Evolutionary conservation across 106 monocot genomes (phyloP).

Genomic region (Cymbidium sinense): DNA sequence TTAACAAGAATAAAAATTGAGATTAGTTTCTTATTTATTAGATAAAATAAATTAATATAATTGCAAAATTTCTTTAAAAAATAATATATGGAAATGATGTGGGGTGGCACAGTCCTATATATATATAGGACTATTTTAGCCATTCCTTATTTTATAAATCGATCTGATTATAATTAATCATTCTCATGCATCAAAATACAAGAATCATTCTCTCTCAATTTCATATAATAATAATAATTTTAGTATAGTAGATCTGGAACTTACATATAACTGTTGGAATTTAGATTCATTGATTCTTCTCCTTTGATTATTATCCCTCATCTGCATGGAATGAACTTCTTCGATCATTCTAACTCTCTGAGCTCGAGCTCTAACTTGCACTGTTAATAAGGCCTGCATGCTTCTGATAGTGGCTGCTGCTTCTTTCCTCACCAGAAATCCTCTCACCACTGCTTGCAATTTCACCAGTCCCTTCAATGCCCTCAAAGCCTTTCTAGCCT

Average conservation of each 20-base stretch:
- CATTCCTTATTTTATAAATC: no score
- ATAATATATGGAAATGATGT: no score
- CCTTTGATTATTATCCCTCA: slow-evolving; percentile 14
- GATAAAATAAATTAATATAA: no score
- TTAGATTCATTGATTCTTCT: slow-evolving; percentile 19
- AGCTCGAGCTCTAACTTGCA: slow-evolving; percentile 34
- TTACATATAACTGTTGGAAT: slow-evolving; percentile 25
- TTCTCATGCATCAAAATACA: no score
- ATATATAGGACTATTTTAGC: no score
- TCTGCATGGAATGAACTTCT: slow-evolving; percentile 4
- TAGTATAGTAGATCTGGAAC: neutral
- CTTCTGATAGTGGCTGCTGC: slow-evolving; percentile 34
- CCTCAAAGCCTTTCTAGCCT: slow-evolving; percentile 55
- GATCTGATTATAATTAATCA: no score
- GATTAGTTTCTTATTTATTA: no score
- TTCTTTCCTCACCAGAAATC: slow-evolving; percentile 39
- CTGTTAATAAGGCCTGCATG: slow-evolving; percentile 40
- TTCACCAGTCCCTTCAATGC: slow-evolving; percentile 57
- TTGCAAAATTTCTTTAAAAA: no score
- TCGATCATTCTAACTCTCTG: slow-evolving; percentile 22
- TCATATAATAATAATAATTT: no score
- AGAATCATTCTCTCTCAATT: no score
- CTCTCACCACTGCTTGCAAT: slow-evolving; percentile 46
- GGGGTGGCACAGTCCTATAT: no score
- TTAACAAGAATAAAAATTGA: no score